Evolutionary conservation across 768 basidiomycete species (phyloP).

Genomic region (Tremella yokohamensis): DNA sequence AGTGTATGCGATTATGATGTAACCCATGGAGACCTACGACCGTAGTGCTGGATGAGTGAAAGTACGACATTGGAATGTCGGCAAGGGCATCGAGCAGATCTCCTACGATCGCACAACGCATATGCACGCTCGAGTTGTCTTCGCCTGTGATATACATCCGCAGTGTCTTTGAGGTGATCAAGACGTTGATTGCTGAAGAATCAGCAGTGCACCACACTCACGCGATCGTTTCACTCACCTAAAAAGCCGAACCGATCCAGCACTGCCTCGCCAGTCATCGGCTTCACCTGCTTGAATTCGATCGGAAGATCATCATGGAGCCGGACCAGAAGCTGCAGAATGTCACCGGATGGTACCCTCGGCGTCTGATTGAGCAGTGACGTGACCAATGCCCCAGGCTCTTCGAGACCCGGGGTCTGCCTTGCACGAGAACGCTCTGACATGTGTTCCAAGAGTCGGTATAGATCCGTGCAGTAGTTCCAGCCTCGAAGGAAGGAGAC

Average conservation of each 20-base stretch:
- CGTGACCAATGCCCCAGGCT: constrained; percentile 12
- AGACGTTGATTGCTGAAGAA: constrained; percentile 31
- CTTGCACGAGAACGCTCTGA: constrained; percentile 9
- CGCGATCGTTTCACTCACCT: too few species aligned
- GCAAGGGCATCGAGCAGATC: constrained; percentile 39
- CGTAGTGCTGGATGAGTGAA: constrained; percentile 25
- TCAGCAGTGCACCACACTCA: too few species aligned
- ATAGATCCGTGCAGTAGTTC: constrained; percentile 41
- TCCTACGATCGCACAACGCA: constrained; percentile 40
- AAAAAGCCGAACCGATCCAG: constrained; percentile 34
- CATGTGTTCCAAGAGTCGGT: constrained; percentile 41
- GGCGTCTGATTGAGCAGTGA: constrained; percentile 6
- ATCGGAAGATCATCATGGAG: constrained; percentile 29
- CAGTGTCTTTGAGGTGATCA: constrained; percentile 34
- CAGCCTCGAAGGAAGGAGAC: constrained; percentile 36
- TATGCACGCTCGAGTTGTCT: constrained; percentile 21
- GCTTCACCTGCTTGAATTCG: constrained; percentile 21
- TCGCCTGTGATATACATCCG: constrained; percentile 37
- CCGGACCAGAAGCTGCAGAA: constrained; percentile 19
- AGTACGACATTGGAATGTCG: constrained; percentile 35
- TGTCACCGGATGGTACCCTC: constrained; percentile 8
- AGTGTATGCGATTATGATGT: neutral
- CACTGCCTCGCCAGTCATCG: constrained; percentile 24
- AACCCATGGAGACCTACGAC: constrained; percentile 17
- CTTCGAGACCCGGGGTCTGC: constrained; percentile 1